phyloP scores from a whole-genome alignment of 331 rosid genomes.

The Acacia concinna region DNA sequence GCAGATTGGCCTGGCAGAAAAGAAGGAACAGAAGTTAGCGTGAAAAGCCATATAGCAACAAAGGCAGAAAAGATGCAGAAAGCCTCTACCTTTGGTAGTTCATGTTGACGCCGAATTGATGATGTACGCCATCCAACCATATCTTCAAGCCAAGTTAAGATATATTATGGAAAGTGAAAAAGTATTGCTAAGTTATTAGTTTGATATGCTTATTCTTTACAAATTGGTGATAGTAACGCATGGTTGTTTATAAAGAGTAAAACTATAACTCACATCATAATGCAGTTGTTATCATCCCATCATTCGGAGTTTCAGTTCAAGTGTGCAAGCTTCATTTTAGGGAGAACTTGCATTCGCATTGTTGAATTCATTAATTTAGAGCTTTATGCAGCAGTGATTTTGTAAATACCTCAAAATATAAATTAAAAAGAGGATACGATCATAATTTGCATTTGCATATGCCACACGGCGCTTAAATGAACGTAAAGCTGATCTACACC shows the following conservation, averaged over 20 bases:
- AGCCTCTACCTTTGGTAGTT: constrained; percentile 78
- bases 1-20: constrained; percentile 68
- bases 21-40: constrained; percentile 29
- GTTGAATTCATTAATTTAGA: neutral
- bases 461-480: constrained; percentile 90
- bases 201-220: constrained; percentile 17
- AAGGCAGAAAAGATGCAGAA: constrained; percentile 17
- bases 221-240: neutral
- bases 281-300: neutral
- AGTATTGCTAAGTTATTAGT: constrained; percentile 12
- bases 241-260: neutral
- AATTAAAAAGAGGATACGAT: constrained; percentile 68
- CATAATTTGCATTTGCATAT: constrained; percentile 89
- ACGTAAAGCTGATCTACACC: constrained; percentile 77
- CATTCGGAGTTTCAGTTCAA: neutral
- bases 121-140: constrained; percentile 99
- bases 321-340: neutral
- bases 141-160: constrained; percentile 65
- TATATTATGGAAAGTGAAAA: constrained; percentile 18
- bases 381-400: constrained; percentile 3
- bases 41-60: constrained; percentile 22
- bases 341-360: neutral
- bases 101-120: constrained; percentile 88
- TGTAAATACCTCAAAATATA: constrained; percentile 15
- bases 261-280: neutral